Percentiles rank a stretch among this genome's conserved stretches.
Conservation (phyloP, 2,329 filamentous ascomycete genomes). For the Penicillium sumatraense region DNA sequence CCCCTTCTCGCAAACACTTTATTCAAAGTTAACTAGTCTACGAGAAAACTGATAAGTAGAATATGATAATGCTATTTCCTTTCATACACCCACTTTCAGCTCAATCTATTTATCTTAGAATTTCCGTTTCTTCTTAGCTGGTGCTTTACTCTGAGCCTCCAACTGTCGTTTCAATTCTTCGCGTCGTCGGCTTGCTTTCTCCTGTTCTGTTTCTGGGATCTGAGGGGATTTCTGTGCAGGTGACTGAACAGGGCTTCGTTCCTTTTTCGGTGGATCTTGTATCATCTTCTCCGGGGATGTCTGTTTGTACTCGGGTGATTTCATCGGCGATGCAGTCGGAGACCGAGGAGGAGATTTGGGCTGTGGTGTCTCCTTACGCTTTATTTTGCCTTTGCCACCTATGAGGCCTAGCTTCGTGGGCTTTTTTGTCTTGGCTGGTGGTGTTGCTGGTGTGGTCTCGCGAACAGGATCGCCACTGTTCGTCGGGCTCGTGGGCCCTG, state of each 20-base stretch:
- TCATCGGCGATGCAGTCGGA: not conserved
- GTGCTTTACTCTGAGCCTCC: slow-evolving; percentile 56
- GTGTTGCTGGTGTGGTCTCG: slow-evolving; percentile 2
- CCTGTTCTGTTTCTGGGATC: slow-evolving; percentile 47
- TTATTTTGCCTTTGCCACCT: slow-evolving; percentile 33
- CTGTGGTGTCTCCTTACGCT: slow-evolving; percentile 9
- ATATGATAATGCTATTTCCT: not conserved
- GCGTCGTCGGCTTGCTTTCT: slow-evolving; percentile 60
- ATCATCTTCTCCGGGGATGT: not conserved
- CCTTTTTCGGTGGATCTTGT: not conserved
- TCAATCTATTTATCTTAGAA: slow-evolving; percentile 46
- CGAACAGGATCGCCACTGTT: not conserved
- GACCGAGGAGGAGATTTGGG: not conserved
- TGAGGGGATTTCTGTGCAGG: slow-evolving; percentile 5
- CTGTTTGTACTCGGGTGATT: not conserved
- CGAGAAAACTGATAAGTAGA: not conserved
- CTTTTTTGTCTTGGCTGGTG: slow-evolving; percentile 27
- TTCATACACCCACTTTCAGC: not conserved
- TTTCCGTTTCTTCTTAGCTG: slow-evolving; percentile 61
- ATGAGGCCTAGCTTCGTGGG: slow-evolving; percentile 41
- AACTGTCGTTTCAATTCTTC: slow-evolving; percentile 61
- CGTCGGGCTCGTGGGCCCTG: not conserved
- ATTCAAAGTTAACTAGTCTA: slow-evolving; percentile 2
- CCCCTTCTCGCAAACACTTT: slow-evolving; percentile 6
- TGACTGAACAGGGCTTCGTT: not conserved